A percentile compares a stretch with the other conserved stretches of the same genome.
phyloP scores from a whole-genome alignment of 108 stramenopile genomes.

The Discostella pseudostelligera region DNA sequence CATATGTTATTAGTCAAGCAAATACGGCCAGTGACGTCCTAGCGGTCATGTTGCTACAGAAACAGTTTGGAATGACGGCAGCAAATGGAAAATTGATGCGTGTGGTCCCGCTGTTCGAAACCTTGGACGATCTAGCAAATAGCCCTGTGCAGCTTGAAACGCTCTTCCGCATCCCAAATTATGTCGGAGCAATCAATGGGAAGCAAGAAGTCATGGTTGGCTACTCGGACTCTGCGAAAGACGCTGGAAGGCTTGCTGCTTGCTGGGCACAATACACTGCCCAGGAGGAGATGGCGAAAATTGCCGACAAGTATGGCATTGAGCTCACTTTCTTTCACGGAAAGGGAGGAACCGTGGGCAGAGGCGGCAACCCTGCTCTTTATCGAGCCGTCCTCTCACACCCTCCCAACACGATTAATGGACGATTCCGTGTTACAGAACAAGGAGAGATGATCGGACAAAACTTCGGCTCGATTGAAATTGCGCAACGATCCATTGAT shows the following conservation, averaged over 20 bases:
- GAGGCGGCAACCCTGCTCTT: conserved; percentile 93
- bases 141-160: conserved; percentile 66
- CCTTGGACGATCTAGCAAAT: conserved; percentile 87
- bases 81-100: conserved; percentile 84
- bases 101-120: conserved; percentile 97
- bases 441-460: conserved; percentile 99
- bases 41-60: conserved; percentile 95
- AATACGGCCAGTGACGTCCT: conserved; percentile 92
- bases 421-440: conserved; percentile 98
- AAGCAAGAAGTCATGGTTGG: conserved; percentile 99
- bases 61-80: conserved; percentile 87
- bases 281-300: conserved; percentile 85
- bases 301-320: conserved; percentile 75
- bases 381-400: conserved; percentile 89
- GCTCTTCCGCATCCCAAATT: conserved; percentile 74
- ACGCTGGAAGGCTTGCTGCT: conserved; percentile 94
- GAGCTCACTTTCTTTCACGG: conserved; percentile 97
- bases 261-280: conserved; percentile 95
- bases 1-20: conserved; percentile 95
- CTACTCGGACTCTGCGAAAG: conserved; percentile 96
- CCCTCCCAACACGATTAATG: conserved; percentile 95
- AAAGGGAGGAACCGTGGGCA: conserved; percentile 97
- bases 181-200: conserved; percentile 78
- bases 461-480: conserved; percentile 90
- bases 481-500: conserved; percentile 92